Conservation (phyloP, 1,139 yeast species). For the Groenewaldozyma auringiensis region DNA sequence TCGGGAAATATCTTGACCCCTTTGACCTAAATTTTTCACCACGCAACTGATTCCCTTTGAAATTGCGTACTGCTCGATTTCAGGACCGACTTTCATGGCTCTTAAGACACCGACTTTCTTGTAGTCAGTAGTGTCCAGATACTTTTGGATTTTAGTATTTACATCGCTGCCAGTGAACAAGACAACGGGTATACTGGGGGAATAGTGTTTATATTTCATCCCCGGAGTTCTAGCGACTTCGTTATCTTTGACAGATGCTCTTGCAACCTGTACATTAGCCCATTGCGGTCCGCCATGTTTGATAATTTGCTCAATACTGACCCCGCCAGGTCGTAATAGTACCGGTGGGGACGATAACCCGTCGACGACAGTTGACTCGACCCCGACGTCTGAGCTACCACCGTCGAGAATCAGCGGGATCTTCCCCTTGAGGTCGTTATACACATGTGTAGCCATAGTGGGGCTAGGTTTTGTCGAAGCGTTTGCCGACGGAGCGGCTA, state of each 20-base stretch:
- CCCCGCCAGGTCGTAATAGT: slow-evolving; percentile 89
- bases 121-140: not conserved
- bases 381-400: slow-evolving; percentile 83
- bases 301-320: slow-evolving; percentile 67
- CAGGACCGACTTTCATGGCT: not conserved
- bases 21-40: slow-evolving; percentile 46
- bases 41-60: slow-evolving; percentile 23
- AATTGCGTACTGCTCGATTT: not conserved
- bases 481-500: slow-evolving; percentile 97
- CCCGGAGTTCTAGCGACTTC: slow-evolving; percentile 92
- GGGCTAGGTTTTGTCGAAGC: slow-evolving; percentile 95
- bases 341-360: slow-evolving; percentile 81
- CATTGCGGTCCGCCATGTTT: slow-evolving; percentile 58
- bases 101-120: slow-evolving; percentile 44
- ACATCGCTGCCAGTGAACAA: slow-evolving; percentile 48
- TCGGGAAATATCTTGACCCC: slow-evolving; percentile 59
- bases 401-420: slow-evolving; percentile 90
- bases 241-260: slow-evolving; percentile 50
- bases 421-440: slow-evolving; percentile 63
- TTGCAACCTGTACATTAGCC: slow-evolving; percentile 56
- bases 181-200: slow-evolving; percentile 79
- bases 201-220: slow-evolving; percentile 93
- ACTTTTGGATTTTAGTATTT: slow-evolving; percentile 15
- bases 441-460: slow-evolving; percentile 79
- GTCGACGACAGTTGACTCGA: slow-evolving; percentile 89